Evolutionary conservation across 2,329 filamentous ascomycete genomes (phyloP), one percentile per base, ranked within the genome.

Genomic region (Fusarium gaditjirri): DNA sequence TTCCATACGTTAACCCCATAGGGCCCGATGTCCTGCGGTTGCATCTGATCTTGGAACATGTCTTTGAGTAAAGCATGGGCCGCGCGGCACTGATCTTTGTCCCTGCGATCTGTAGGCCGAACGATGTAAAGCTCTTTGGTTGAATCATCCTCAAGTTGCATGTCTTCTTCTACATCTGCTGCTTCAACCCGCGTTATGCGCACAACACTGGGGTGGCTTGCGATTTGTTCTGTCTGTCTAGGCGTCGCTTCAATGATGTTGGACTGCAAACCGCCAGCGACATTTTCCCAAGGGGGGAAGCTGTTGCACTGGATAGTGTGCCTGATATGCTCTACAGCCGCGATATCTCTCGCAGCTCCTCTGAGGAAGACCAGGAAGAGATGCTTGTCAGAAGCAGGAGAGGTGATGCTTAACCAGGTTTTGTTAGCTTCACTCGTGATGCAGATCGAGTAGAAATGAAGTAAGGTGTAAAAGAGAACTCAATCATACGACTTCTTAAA

Each of bases 331-430:
- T 52, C 33, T 16, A 52, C 13, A 27, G 33, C 23, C 13, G 23
- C 3, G 13, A 36, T 14, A 36, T n/a, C 23, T 14, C 5, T 6
- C 12, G 8, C 7, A 9, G 21, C 12, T 41, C 21, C 27, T 4
- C 17, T n/a, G 1, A 52, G 6, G 4, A 52, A 52, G 2, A 52
- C 33, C 12, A 52, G 49, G 19, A 27, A 52, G 9, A 52, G 33
- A n/a, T n/a, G 10, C 13, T 27, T 25, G 19, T 16, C 23, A 16
- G 19, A 16, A 12, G 13, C 4, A 4, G 9, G 2, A 1, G 7
- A 6, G 19, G 36, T 7, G 25, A 17, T 21, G 14, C 4, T 36
- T 21, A 4, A 8, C 2, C 6, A 11, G 23, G 21, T 6, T 25
- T 16, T 3, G 13, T 36, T 21, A 27, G 47, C 13, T 6, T 36